Percentiles rank a stretch among this genome's conserved stretches.
phyloP scores from a whole-genome alignment of 2,329 filamentous ascomycete species.

The Fusarium tricinctum region DNA sequence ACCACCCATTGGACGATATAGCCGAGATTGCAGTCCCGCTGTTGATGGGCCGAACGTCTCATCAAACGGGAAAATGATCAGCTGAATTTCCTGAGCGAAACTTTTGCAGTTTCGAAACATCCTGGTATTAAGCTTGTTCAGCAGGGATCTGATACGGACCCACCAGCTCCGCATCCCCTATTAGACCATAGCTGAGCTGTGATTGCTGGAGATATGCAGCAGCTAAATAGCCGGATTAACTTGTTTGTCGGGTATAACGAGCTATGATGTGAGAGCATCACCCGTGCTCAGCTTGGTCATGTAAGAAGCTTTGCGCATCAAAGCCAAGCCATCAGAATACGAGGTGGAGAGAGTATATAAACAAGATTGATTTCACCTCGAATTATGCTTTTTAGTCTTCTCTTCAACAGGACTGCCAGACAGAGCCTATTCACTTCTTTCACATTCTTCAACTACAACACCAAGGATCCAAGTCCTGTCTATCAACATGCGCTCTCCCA shows the following conservation, averaged over 20 bases:
- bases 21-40: slow-evolving; percentile 16
- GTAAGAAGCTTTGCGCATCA: background rate
- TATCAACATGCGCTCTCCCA: slow-evolving; percentile 17
- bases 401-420: slow-evolving; percentile 27
- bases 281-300: background rate
- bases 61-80: slow-evolving; percentile 21
- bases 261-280: slow-evolving; percentile 1
- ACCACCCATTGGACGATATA: background rate
- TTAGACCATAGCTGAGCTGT: slow-evolving; percentile 10
- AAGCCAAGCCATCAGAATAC: background rate
- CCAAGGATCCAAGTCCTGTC: slow-evolving; percentile 9
- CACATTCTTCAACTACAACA: background rate
- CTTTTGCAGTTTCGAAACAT: slow-evolving; percentile 30
- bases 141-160: slow-evolving; percentile 19
- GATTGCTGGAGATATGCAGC: slow-evolving; percentile 1
- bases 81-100: slow-evolving; percentile 12
- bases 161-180: slow-evolving; percentile 22
- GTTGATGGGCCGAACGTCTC: slow-evolving; percentile 1
- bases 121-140: slow-evolving; percentile 2
- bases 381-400: background rate
- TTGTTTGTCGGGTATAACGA: slow-evolving; percentile 10
- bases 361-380: background rate
- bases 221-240: slow-evolving; percentile 1
- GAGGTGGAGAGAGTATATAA: slow-evolving; percentile 2
- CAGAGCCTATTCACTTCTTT: slow-evolving; percentile 20